A percentile compares a stretch with the other conserved stretches of the same genome.
phyloP scores from a whole-genome alignment of 345 rosid species.

The Litchi chinensis region DNA sequence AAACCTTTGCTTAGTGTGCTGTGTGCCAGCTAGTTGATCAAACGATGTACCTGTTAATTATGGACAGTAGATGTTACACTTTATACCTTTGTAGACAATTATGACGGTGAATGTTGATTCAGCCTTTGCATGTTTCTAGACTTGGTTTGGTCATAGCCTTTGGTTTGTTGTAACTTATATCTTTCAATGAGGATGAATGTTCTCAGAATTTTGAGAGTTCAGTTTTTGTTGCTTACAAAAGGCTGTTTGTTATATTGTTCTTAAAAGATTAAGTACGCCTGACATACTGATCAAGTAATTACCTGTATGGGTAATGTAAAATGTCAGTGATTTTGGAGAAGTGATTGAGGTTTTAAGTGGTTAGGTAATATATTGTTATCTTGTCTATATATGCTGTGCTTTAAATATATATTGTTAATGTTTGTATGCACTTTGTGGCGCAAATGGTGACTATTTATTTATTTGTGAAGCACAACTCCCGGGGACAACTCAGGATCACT shows the following conservation, averaged over 20 bases:
- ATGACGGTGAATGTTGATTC: neutral
- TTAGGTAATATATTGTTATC: neutral
- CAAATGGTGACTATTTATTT: neutral
- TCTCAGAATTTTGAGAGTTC: neutral
- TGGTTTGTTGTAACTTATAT: neutral
- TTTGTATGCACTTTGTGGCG: conserved; percentile 8
- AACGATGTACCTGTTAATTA: neutral
- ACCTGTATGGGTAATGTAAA: neutral
- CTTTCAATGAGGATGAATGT: neutral
- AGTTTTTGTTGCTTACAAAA: neutral
- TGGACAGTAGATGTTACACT: neutral
- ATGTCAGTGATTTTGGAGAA: neutral
- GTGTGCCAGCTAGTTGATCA: neutral
- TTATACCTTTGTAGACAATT: neutral
- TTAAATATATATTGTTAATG: neutral
- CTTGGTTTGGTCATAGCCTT: too few relatives aligned
- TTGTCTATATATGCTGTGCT: neutral
- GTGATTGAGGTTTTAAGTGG: neutral
- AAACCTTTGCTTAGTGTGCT: neutral
- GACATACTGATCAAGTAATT: conserved; percentile 5
- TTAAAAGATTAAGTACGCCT: neutral
- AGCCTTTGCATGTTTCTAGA: neutral
- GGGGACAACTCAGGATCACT: conserved; percentile 96
- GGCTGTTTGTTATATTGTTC: neutral
- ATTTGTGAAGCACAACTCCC: conserved; percentile 81